Evolutionary conservation across 2,329 filamentous ascomycete genomes (phyloP).

Genomic region (Triangularia verruculosa): DNA sequence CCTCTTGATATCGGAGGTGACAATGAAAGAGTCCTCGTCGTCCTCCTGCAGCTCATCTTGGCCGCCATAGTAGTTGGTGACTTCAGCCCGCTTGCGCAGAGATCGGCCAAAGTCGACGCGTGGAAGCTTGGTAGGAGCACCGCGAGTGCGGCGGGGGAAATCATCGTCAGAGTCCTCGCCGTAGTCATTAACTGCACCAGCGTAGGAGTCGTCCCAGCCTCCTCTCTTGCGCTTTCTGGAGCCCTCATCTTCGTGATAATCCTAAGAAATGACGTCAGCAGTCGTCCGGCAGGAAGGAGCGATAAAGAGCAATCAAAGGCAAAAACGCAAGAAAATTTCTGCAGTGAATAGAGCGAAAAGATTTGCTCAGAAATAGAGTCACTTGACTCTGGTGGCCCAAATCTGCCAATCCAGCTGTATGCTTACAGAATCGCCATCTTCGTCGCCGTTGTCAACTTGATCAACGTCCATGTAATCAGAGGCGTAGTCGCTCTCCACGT

Average conservation of each 20-base stretch:
- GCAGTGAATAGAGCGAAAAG: neutral
- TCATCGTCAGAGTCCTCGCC: constrained; percentile 14
- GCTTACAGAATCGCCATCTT: constrained; percentile 6
- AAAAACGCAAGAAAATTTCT: neutral
- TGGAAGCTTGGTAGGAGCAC: constrained; percentile 9
- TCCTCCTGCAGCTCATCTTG: constrained; percentile 32
- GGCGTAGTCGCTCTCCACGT: neutral
- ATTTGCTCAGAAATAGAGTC: no score
- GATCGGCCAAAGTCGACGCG: neutral
- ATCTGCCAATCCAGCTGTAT: neutral
- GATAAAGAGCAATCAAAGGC: neutral
- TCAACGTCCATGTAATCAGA: constrained; percentile 1
- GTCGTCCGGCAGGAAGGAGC: neutral
- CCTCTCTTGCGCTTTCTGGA: constrained; percentile 21
- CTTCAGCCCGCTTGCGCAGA: neutral
- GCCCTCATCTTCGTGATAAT: constrained; percentile 8
- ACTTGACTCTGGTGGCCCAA: neutral
- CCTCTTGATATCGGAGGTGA: constrained; percentile 30
- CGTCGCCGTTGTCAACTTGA: constrained; percentile 1
- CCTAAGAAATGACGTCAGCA: neutral
- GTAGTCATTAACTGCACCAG: neutral
- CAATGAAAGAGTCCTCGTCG: constrained; percentile 27
- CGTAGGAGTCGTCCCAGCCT: constrained; percentile 17
- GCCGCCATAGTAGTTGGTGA: constrained; percentile 20
- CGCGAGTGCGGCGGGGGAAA: constrained; percentile 1